Conservation (phyloP, 2,329 filamentous ascomycete species). For the Monilinia polystroma region DNA sequence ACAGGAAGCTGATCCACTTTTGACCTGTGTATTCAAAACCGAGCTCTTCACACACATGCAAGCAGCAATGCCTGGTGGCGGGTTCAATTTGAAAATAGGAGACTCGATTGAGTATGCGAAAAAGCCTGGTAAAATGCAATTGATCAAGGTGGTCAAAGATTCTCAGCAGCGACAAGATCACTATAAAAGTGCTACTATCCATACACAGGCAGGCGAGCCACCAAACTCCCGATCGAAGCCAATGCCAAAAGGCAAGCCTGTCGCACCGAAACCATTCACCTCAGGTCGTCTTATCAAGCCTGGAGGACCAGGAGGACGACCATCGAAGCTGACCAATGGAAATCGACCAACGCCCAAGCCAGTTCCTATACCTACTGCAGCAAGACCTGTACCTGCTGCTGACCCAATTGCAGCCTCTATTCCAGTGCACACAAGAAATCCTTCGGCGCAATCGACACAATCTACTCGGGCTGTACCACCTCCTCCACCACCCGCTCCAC, state of each 20-base stretch:
- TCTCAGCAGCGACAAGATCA: conserved; percentile 72
- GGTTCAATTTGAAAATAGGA: conserved; percentile 78
- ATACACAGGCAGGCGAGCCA: conserved; percentile 81
- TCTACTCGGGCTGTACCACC: conserved; percentile 52
- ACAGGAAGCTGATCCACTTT: conserved; percentile 87
- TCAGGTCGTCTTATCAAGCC: conserved; percentile 89
- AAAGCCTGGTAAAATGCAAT: conserved; percentile 89
- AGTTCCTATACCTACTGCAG: conserved; percentile 30
- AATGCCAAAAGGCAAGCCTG: conserved; percentile 82
- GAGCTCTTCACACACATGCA: conserved; percentile 94
- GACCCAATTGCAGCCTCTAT: conserved; percentile 42
- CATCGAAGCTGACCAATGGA: conserved; percentile 64
- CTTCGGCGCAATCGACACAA: conserved; percentile 29
- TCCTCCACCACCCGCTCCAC: conserved; percentile 57
- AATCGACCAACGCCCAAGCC: conserved; percentile 39
- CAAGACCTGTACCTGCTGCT: conserved; percentile 16
- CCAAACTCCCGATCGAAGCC: conserved; percentile 79
- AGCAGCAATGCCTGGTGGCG: conserved; percentile 68
- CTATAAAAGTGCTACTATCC: conserved; percentile 92
- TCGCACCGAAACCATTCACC: conserved; percentile 86
- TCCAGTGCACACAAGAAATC: conserved; percentile 55
- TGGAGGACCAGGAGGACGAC: conserved; percentile 79
- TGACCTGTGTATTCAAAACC: conserved; percentile 94
- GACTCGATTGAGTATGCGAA: conserved; percentile 93
- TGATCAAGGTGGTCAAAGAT: conserved; percentile 89